A percentile compares a stretch with the other conserved stretches of the same genome.
Evolutionary conservation across 441 rosid species (phyloP).

Genomic region (Bocquillonia castaneifolia): DNA sequence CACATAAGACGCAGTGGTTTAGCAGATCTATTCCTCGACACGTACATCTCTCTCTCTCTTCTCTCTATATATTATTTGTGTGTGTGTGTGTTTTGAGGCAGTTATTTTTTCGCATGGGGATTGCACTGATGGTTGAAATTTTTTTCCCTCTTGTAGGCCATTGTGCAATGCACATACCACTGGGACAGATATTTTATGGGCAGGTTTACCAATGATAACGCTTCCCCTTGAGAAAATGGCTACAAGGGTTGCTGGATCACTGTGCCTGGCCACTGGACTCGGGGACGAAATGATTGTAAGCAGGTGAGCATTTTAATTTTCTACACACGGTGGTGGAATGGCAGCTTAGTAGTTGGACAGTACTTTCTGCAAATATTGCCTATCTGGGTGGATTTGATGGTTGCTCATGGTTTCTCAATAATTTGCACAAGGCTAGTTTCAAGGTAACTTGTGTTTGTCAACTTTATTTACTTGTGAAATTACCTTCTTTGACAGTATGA

Average conservation of each 20-base stretch:
- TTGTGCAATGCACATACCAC: constrained; percentile 98
- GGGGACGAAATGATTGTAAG: constrained; percentile 97
- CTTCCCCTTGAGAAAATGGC: constrained; percentile 99
- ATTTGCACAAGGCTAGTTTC: not conserved
- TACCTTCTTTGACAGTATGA: constrained; percentile 47
- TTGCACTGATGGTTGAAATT: constrained; percentile 7
- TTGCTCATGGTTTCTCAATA: not conserved
- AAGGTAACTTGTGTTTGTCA: not conserved
- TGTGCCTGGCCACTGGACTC: constrained; percentile 91
- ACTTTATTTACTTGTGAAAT: not conserved
- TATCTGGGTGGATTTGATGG: not conserved
- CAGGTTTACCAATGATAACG: constrained; percentile 97
- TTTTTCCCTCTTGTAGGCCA: constrained; percentile 53
- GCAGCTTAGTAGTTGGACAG: not conserved
- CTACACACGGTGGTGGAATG: not conserved
- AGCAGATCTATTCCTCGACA: constrained; percentile 93
- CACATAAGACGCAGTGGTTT: constrained; percentile 93
- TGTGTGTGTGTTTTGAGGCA: not conserved
- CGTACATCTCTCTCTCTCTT: constrained; percentile 37
- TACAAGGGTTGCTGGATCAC: constrained; percentile 97
- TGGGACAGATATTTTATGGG: constrained; percentile 96
- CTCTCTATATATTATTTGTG: too few relatives aligned
- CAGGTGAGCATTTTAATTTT: constrained; percentile 38
- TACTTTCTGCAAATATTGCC: not conserved
- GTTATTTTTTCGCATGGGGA: not conserved